Conservation (phyloP, 176 grass and related monocot species). For the Typha latifolia region DNA sequence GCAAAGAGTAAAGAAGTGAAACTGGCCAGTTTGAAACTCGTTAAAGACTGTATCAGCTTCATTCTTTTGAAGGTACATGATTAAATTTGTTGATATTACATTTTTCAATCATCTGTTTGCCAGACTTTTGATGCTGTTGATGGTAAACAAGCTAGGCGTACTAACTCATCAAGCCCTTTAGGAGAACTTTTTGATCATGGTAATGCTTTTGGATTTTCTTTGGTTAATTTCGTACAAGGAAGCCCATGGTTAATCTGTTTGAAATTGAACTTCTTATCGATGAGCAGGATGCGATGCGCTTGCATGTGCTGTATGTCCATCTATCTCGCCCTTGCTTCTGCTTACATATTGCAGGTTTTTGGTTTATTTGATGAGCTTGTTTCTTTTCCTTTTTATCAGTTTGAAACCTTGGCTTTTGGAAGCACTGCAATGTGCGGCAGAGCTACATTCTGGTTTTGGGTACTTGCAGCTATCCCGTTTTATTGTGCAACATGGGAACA, state of each 20-base stretch:
- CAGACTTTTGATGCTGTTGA: conserved; percentile 99
- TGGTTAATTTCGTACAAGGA: conserved; percentile 10
- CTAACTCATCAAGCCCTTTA: conserved; percentile 96
- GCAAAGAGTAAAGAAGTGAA: background rate
- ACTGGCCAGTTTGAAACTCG: background rate
- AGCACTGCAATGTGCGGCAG: conserved; percentile 88
- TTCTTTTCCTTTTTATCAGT: conserved; percentile 41
- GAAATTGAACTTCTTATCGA: conserved; percentile 27
- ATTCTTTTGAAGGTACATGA: background rate
- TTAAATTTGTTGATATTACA: background rate
- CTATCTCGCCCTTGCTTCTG: conserved; percentile 11
- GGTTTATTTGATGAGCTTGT: conserved; percentile 4
- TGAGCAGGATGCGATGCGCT: conserved; percentile 95
- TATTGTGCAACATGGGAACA: conserved; percentile 99
- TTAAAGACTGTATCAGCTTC: background rate
- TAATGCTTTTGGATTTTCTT: conserved; percentile 20
- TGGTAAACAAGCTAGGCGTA: conserved; percentile 98
- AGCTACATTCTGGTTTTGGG: conserved; percentile 68
- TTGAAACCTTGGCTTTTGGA: conserved; percentile 94
- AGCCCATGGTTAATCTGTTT: conserved; percentile 16
- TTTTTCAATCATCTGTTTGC: conserved; percentile 3
- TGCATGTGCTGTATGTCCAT: conserved; percentile 85
- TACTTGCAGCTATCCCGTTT: conserved; percentile 82
- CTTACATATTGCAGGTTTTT: conserved; percentile 5
- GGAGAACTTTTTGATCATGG: conserved; percentile 99